Evolutionary conservation across 192 early-diverging fungal genomes (phyloP).

Genomic region (Fimicolochytrium jonesii): DNA sequence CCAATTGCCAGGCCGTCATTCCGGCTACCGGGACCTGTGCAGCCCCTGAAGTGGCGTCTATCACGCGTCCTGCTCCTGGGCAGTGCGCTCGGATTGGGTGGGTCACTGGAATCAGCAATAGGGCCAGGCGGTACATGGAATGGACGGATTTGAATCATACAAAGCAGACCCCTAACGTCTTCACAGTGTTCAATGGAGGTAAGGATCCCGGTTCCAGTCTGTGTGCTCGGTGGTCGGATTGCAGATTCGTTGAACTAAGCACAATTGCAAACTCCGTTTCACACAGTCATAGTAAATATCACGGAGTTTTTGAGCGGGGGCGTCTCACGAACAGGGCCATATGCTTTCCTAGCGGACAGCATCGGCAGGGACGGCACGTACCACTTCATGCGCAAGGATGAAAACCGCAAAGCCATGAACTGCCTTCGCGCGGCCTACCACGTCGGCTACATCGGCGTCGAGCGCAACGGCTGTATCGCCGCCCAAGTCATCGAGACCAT

Average conservation of each 20-base stretch:
- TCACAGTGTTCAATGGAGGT: slow-evolving; percentile 35
- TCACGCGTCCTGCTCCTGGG: too few relatives aligned
- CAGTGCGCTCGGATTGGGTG: neutral
- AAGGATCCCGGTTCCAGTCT: too few relatives aligned
- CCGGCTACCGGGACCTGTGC: too few relatives aligned
- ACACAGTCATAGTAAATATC: too few relatives aligned
- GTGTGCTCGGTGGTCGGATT: too few relatives aligned
- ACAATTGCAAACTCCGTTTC: too few relatives aligned
- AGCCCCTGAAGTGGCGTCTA: too few relatives aligned
- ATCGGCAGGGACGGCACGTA: slow-evolving; percentile 37
- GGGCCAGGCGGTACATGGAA: slow-evolving; percentile 8
- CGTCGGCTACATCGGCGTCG: slow-evolving; percentile 29
- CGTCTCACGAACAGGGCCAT: too few relatives aligned
- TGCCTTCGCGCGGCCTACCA: slow-evolving; percentile 25
- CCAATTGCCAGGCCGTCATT: too few relatives aligned
- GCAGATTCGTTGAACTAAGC: too few relatives aligned
- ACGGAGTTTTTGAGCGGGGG: too few relatives aligned
- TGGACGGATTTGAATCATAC: slow-evolving; percentile 4
- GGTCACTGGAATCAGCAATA: neutral
- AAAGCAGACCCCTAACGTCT: slow-evolving; percentile 13
- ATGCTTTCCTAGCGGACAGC: slow-evolving; percentile 4
- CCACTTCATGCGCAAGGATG: slow-evolving; percentile 11
- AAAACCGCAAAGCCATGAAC: slow-evolving; percentile 15
- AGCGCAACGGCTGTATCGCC: slow-evolving; percentile 36
- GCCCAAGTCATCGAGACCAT: slow-evolving; percentile 25